A percentile compares a stretch with the other conserved stretches of the same genome.
Evolutionary conservation across 176 grass and related monocot species (phyloP).

Genomic region (Chloris gayana): DNA sequence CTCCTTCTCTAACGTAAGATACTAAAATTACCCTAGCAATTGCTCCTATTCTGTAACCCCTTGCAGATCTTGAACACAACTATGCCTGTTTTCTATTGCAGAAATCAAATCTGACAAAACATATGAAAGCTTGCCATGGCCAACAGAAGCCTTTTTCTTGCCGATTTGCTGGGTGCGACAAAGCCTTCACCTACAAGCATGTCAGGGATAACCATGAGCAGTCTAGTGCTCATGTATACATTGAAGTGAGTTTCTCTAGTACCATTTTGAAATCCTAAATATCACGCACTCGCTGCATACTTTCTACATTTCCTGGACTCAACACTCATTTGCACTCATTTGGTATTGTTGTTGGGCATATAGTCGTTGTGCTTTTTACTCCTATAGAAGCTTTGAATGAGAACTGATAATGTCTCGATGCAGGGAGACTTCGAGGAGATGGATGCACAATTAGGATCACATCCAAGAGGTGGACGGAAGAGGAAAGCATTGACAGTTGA

Average conservation of each 20-base stretch:
- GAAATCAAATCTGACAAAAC: constrained; percentile 68
- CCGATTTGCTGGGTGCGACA: constrained; percentile 31
- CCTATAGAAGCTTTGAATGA: not conserved
- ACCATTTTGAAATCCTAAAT: not conserved
- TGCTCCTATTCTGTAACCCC: not conserved
- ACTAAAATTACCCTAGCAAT: not conserved
- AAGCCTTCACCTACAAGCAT: constrained; percentile 60
- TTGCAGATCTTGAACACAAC: not conserved
- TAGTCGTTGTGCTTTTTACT: not conserved
- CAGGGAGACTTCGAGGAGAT: constrained; percentile 58
- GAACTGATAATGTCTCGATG: not conserved
- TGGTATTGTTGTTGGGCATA: not conserved
- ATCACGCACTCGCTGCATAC: not conserved
- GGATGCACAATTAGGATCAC: constrained; percentile 32
- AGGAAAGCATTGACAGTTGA: constrained; percentile 43
- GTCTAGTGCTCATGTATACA: constrained; percentile 47
- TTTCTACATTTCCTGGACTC: not conserved
- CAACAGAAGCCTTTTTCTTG: constrained; percentile 40
- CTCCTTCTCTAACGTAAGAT: constrained; percentile 67
- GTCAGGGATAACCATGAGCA: constrained; percentile 65
- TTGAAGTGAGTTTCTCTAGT: constrained; percentile 38
- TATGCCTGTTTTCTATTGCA: constrained; percentile 19
- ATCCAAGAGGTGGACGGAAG: constrained; percentile 51
- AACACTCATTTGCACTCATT: not conserved
- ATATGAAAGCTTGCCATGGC: constrained; percentile 57